phyloP scores from a whole-genome alignment of 1,284 basidiomycete species.

The Coniferiporia weirii region DNA sequence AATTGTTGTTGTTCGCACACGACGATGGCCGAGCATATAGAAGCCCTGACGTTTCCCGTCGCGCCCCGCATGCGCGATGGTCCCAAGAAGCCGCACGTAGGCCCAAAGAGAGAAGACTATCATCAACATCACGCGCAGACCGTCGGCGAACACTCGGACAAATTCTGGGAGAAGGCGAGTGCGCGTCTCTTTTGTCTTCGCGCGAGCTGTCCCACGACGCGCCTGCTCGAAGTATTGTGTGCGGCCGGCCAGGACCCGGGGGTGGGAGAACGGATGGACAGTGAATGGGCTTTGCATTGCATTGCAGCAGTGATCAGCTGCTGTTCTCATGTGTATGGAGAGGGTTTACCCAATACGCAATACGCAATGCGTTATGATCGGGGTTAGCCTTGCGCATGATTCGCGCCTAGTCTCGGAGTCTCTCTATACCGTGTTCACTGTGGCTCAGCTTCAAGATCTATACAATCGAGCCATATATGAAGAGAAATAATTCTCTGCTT shows the following conservation, averaged over 20 bases:
- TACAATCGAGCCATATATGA: too few relatives aligned
- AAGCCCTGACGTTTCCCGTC: slow-evolving; percentile 50
- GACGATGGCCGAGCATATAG: slow-evolving; percentile 20
- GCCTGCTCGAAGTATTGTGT: too few relatives aligned
- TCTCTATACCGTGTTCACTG: too few relatives aligned
- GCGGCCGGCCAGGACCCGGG: neutral
- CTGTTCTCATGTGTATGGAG: too few relatives aligned
- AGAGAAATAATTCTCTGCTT: too few relatives aligned
- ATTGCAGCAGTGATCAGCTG: too few relatives aligned
- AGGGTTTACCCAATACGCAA: neutral
- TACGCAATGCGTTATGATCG: neutral
- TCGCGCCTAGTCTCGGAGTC: too few relatives aligned
- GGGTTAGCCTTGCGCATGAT: neutral
- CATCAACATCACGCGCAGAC: slow-evolving; percentile 63
- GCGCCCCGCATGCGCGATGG: slow-evolving; percentile 62
- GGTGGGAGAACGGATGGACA: neutral
- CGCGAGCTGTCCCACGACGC: slow-evolving; percentile 7
- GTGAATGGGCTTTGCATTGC: too few relatives aligned
- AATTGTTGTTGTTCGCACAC: too few relatives aligned
- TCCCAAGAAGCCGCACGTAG: slow-evolving; percentile 64
- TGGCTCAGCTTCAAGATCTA: too few relatives aligned
- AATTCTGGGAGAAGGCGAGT: slow-evolving; percentile 83
- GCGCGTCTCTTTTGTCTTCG: neutral
- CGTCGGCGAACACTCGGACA: slow-evolving; percentile 68
- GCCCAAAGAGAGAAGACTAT: slow-evolving; percentile 73